These are phyloP conservation scores for Naganishia sp. DNA, from an alignment of 1,284 basidiomycete species.

Conservation along the genomic window DNA sequence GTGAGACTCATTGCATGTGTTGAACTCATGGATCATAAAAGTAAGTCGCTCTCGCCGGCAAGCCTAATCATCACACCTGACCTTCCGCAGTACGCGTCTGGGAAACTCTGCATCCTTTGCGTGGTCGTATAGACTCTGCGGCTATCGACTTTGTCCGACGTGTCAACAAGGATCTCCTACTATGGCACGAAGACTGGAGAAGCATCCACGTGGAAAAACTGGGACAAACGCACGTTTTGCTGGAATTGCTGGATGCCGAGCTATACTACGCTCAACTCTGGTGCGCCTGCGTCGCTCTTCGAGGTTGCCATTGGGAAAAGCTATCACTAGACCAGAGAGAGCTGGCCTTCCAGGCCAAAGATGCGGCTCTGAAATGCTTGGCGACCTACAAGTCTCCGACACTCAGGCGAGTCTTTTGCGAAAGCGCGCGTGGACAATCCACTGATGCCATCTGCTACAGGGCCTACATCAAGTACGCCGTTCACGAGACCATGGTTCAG, in stretches of 20 bases:
- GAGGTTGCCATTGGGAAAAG: conserved; percentile 89
- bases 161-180: conserved; percentile 61
- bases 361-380: conserved; percentile 81
- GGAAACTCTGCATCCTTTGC: conserved; percentile 70
- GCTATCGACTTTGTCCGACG: conserved; percentile 80
- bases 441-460: conserved; percentile 4
- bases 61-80: conserved; percentile 8
- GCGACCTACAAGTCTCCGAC: conserved; percentile 74
- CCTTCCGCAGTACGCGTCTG: conserved; percentile 26
- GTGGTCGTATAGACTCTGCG: conserved; percentile 70
- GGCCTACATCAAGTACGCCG: conserved; percentile 63
- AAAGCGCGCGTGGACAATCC: background rate
- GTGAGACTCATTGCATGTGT: conserved; percentile 81
- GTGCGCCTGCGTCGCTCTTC: conserved; percentile 86
- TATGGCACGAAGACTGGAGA: conserved; percentile 86
- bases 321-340: conserved; percentile 80
- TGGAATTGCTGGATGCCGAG: conserved; percentile 82
- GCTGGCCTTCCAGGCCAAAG: conserved; percentile 89
- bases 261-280: conserved; percentile 88
- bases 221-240: conserved; percentile 73
- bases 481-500: conserved; percentile 88
- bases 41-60: conserved; percentile 51
- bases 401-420: conserved; percentile 62
- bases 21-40: conserved; percentile 87
- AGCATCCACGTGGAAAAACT: conserved; percentile 68